Evolutionary conservation across 768 basidiomycete genomes (phyloP).

Genomic region (Agaricus subrufescens): DNA sequence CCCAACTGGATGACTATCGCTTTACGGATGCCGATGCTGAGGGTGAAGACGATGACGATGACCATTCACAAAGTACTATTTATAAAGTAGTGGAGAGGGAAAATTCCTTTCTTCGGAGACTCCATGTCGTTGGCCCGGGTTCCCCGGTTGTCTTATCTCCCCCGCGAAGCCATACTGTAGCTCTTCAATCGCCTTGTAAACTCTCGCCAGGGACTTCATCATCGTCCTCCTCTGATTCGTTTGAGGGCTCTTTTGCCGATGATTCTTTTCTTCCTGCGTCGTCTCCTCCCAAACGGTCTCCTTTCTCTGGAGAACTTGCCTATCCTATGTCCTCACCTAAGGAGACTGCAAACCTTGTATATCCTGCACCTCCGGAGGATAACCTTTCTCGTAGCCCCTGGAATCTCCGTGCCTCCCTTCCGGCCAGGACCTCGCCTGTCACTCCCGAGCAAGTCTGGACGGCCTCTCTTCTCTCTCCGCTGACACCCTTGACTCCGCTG

Average conservation of each 20-base stretch:
- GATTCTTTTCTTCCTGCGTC: background rate
- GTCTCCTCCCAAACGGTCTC: background rate
- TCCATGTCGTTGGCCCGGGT: background rate
- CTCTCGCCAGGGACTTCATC: background rate
- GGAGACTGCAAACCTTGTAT: too few species aligned
- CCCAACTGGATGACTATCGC: background rate
- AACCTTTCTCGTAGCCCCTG: too few species aligned
- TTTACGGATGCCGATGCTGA: constrained; percentile 3
- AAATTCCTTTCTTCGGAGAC: constrained; percentile 2
- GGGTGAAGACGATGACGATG: background rate
- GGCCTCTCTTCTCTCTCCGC: constrained; percentile 5
- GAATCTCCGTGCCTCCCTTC: background rate
- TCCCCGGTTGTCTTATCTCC: background rate
- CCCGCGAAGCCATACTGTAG: background rate
- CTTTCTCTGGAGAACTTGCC: background rate
- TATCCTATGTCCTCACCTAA: too few species aligned
- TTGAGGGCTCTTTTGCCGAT: background rate
- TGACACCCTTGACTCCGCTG: constrained; percentile 8
- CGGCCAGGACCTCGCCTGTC: background rate
- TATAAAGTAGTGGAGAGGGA: background rate
- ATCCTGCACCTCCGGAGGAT: too few species aligned
- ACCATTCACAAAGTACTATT: background rate
- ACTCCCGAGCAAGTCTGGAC: background rate
- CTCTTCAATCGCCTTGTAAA: constrained; percentile 17
- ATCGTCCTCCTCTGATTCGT: background rate